Conservation (phyloP, 2,329 filamentous ascomycete genomes). For the Hypoxylon sp. region DNA sequence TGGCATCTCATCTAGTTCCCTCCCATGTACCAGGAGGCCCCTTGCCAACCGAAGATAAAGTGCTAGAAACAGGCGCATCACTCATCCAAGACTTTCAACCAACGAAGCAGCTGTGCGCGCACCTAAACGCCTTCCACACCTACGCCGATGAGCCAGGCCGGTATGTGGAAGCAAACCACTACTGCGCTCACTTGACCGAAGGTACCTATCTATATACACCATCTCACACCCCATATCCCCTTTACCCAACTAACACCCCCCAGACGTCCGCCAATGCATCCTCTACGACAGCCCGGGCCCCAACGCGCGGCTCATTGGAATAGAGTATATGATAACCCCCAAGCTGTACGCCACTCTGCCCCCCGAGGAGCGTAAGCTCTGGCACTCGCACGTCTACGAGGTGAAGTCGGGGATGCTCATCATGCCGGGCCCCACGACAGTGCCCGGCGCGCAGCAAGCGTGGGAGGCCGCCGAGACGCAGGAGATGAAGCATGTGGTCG, state of each 20-base stretch:
- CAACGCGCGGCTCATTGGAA: constrained; percentile 77
- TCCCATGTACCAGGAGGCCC: constrained; percentile 56
- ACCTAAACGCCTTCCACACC: constrained; percentile 86
- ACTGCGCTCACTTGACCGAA: constrained; percentile 79
- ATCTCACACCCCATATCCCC: not conserved
- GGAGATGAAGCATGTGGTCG: constrained; percentile 80
- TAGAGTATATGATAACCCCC: constrained; percentile 87
- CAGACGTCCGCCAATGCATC: constrained; percentile 83
- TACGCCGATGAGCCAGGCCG: constrained; percentile 77
- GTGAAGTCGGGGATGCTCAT: constrained; percentile 83
- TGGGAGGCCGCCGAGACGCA: constrained; percentile 82
- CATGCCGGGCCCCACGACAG: constrained; percentile 67
- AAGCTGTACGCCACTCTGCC: constrained; percentile 72
- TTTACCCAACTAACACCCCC: constrained; percentile 10
- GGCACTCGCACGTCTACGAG: constrained; percentile 81
- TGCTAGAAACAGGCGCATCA: constrained; percentile 69
- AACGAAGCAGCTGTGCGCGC: constrained; percentile 78
- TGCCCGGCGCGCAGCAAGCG: constrained; percentile 60
- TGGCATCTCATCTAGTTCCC: constrained; percentile 25
- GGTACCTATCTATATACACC: constrained; percentile 44
- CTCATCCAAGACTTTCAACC: constrained; percentile 74
- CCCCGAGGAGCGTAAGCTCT: constrained; percentile 73
- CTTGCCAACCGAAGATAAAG: constrained; percentile 62
- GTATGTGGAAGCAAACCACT: constrained; percentile 82
- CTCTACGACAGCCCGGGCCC: constrained; percentile 77